phyloP scores from a whole-genome alignment of 2,329 filamentous ascomycete species.

The Penicillium sp. region DNA sequence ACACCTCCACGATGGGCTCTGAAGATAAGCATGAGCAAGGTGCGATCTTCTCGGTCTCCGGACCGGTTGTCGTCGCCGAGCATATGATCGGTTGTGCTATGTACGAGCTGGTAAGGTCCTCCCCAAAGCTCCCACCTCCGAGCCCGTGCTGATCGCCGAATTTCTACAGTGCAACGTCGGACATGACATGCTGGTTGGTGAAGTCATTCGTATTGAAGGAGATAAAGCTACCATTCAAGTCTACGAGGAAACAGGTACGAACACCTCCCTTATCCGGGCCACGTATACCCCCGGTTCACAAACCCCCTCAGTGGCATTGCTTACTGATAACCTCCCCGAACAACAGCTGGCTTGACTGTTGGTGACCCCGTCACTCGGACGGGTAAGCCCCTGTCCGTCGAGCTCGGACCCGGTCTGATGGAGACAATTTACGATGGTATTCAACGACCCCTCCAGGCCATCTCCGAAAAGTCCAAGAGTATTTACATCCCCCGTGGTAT shows the following conservation, averaged over 20 bases:
- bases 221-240: constrained; percentile 98
- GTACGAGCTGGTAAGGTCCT: constrained; percentile 83
- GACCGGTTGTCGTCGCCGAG: constrained; percentile 93
- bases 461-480: constrained; percentile 73
- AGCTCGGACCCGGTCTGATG: constrained; percentile 94
- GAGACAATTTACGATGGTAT: constrained; percentile 99
- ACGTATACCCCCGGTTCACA: constrained; percentile 3
- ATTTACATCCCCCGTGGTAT: constrained; percentile 99
- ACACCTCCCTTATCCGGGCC: constrained; percentile 6
- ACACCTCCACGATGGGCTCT: constrained; percentile 43
- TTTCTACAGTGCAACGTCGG: constrained; percentile 76
- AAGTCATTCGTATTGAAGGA: constrained; percentile 95
- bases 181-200: constrained; percentile 86
- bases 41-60: constrained; percentile 71
- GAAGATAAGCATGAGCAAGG: constrained; percentile 58
- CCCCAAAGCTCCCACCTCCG: constrained; percentile 10
- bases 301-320: constrained; percentile 1
- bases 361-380: constrained; percentile 90
- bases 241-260: constrained; percentile 91
- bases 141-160: constrained; percentile 3
- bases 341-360: constrained; percentile 79
- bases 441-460: constrained; percentile 86
- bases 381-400: constrained; percentile 94
- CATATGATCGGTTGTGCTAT: constrained; percentile 99
- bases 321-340: constrained; percentile 3